Base-by-base conservation (phyloP, 1,139 yeast species). In the Hemisphaericaspora xylofermentans region DNA sequence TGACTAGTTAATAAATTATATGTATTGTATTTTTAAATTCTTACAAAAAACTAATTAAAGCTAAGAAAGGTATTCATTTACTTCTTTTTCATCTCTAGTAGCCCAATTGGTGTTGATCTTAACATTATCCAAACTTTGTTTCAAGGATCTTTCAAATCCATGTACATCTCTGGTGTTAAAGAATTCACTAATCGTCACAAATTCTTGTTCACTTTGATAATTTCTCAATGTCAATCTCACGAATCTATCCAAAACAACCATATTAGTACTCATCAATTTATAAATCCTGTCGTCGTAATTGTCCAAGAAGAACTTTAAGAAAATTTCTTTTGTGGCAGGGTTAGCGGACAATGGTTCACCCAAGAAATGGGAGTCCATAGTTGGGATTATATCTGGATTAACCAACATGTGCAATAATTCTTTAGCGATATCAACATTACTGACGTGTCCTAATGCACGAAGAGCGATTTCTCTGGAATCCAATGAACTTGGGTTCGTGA, bases 391-490 rank as follows among this genome's bases (percentile, higher is more conserved):
- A 2, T 55, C 52, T 15, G 71, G 69, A 41, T 70, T 67, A 32
- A 71, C 55, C 34, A 80, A 59, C 47, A 68, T 55, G 1, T 54
- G 56, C 27, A 80, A 54, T 38, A 80, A 62, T 42, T 57, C 57
- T 10, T 62, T 56, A 32, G 76, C 61, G 29, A 68, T 61, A 10
- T 54, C 54, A 5, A 60, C 52, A 38, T 69, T 64, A n/a, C 63
- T 59, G n/a, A 78, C 73, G 7, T 71, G 61, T 4, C 93, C 93
- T 40, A 85, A 62, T 0, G 91, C 79, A 15, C 60, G 58, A 28
- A 85, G 65, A 0, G 87, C 84, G 39, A 78, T 68, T 59, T 85
- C 95, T 44, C 83, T 68, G 5, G 86, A 76, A 58, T 84, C 91
- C 43, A 84, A 73, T 2, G 87, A 67, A 2, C 75, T 60, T 6